Evolutionary conservation across 169 alveolate genomes (phyloP), one percentile per base, ranked within the genome.

Genomic region (Neospora caninum): DNA sequence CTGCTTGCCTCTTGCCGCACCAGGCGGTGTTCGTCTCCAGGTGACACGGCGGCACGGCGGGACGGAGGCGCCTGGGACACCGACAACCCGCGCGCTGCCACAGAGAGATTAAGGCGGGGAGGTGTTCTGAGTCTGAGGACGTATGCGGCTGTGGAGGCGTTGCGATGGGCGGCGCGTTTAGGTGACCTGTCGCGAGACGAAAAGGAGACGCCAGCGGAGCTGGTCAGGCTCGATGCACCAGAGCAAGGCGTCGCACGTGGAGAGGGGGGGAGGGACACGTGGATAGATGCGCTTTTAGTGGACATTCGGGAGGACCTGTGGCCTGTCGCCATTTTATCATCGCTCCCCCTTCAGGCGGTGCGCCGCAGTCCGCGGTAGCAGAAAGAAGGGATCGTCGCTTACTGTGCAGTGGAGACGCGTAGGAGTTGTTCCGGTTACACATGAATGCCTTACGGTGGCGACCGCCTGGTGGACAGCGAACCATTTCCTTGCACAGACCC

Each of bases 111-210:
- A 29, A 64, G 73, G 20, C 73, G 73, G 25, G 34, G 7, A 64
- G 73, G 73, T 27, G 73, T 64, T 27, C 73, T 64, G 73, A 64
- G 73, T 64, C 31, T 64, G 25, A 9, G 86, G 86, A 78, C 45
- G 45, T 78, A 36, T 78, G 86, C 45, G 45, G 86, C 86, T 43
- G 39, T 38, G 7, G 86, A 78, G 86, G 86, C 86, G 22, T n/a
- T 78, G 45, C 86, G 86, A n/a, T 78, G 86, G 86, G 45, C 86
- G 4, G 29, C 45, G 39, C 39, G 86, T 10, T n/a, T 78, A 10
- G n/a, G 86, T 78, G 86, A n/a, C 86, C 42, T 10, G 86, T 20
- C n/a, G 49, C 9, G 86, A n/a, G 45, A 38, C 2, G 86, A 6
- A 16, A 22, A 2, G 42, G 49, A 38, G 45, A 6, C 31, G 86